These are phyloP conservation scores for Ophiostoma australiae DNA, from an alignment of 2,329 filamentous ascomycete genomes.

Conservation along the genomic window DNA sequence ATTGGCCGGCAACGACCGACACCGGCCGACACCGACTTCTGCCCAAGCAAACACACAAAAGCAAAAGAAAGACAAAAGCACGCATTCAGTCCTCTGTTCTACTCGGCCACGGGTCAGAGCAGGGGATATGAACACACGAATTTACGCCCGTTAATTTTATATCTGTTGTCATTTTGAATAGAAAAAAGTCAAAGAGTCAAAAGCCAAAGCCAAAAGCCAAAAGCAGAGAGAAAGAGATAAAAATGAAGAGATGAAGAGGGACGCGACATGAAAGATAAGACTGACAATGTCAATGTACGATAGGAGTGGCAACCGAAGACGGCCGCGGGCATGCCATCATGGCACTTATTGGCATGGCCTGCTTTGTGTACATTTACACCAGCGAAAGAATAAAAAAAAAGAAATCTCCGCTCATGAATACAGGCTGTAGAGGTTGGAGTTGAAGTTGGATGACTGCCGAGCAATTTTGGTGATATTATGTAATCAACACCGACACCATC, in stretches of 20 bases:
- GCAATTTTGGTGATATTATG: not conserved
- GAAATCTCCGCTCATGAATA: not conserved
- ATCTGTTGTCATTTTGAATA: constrained; percentile 12
- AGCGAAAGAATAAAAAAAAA: not conserved
- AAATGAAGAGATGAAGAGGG: not conserved
- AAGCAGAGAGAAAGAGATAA: not conserved
- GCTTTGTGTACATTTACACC: not conserved
- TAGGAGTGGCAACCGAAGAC: not conserved
- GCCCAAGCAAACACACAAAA: not conserved
- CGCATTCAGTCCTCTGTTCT: not conserved
- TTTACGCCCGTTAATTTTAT: constrained; percentile 15
- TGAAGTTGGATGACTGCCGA: not conserved
- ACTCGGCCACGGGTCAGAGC: not conserved
- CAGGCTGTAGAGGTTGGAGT: not conserved
- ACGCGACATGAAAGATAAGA: not conserved
- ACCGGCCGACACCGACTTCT: not conserved
- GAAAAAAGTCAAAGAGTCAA: not conserved
- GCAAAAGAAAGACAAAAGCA: constrained; percentile 4
- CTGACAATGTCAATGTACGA: not conserved
- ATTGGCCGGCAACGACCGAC: not conserved
- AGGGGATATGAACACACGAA: not conserved
- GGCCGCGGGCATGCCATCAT: too few species aligned
- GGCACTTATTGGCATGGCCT: not conserved
- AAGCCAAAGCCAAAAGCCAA: not conserved
- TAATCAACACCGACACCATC: not conserved